Percentiles rank a stretch among this genome's conserved stretches.
Conservation (phyloP, 805 yeast genomes). For the Spathaspora girioi region DNA sequence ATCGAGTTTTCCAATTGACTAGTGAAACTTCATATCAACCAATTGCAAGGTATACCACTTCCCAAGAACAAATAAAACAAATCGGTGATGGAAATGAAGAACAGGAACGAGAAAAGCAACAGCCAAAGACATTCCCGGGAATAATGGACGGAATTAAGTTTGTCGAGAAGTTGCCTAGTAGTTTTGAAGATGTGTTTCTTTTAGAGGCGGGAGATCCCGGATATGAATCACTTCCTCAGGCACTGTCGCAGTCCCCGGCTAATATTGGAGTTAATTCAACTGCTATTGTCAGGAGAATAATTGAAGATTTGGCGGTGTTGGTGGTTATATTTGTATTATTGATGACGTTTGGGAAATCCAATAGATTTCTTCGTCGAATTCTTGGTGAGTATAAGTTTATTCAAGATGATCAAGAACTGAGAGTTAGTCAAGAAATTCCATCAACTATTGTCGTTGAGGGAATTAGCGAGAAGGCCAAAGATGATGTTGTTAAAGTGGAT, state of each 20-base stretch:
- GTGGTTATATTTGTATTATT: slow-evolving; percentile 31
- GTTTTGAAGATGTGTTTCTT: slow-evolving; percentile 9
- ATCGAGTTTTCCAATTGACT: slow-evolving; percentile 25
- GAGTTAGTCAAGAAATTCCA: not conserved
- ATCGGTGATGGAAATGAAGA: slow-evolving; percentile 24
- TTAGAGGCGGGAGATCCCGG: slow-evolving; percentile 6
- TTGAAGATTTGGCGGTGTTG: slow-evolving; percentile 51
- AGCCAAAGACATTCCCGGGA: slow-evolving; percentile 13
- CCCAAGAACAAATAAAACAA: slow-evolving; percentile 12
- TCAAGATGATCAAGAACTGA: not conserved
- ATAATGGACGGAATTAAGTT: slow-evolving; percentile 37
- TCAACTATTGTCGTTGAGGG: not conserved
- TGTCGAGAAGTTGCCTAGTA: slow-evolving; percentile 11
- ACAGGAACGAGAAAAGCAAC: not conserved
- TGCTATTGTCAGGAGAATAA: slow-evolving; percentile 20
- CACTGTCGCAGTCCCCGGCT: not conserved
- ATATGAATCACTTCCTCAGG: not conserved
- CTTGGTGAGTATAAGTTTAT: slow-evolving; percentile 1
- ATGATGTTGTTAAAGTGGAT: not conserved
- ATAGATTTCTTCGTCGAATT: slow-evolving; percentile 12
- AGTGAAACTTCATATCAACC: slow-evolving; percentile 35
- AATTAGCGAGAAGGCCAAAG: not conserved
- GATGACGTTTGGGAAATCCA: slow-evolving; percentile 33
- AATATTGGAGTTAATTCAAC: not conserved
- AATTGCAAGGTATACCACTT: slow-evolving; percentile 20